Conservation (phyloP, 2,329 filamentous ascomycete genomes). For the Emmonsiellopsis sp. region DNA sequence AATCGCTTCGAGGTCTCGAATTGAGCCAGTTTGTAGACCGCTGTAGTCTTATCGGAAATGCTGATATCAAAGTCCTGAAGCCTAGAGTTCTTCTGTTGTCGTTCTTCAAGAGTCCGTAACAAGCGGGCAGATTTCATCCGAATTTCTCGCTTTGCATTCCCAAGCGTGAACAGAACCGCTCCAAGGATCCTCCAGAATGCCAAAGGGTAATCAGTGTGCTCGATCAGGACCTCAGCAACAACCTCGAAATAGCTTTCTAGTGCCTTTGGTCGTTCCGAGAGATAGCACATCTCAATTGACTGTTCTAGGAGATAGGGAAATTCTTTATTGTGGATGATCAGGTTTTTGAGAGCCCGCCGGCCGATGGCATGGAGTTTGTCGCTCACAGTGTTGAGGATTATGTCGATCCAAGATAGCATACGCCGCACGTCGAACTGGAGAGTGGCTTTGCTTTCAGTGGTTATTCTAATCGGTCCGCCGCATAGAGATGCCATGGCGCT, state of each 20-base stretch:
- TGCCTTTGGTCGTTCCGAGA: conserved; percentile 69
- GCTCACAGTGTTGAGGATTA: conserved; percentile 85
- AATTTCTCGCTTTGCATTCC: conserved; percentile 82
- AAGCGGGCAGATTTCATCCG: conserved; percentile 79
- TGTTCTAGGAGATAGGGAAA: conserved; percentile 78
- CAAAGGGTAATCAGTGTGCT: conserved; percentile 71
- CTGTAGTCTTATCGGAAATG: conserved; percentile 95
- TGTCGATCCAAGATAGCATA: conserved; percentile 91
- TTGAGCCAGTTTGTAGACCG: conserved; percentile 93
- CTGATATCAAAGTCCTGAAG: conserved; percentile 97
- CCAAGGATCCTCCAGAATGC: conserved; percentile 87
- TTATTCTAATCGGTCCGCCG: conserved; percentile 68
- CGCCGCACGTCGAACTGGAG: conserved; percentile 86
- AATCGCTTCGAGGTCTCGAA: conserved; percentile 92
- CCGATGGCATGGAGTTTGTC: conserved; percentile 90
- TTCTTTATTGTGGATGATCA: conserved; percentile 84
- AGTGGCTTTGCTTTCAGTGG: conserved; percentile 76
- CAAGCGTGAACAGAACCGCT: conserved; percentile 82
- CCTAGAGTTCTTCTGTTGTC: conserved; percentile 76
- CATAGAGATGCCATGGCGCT: conserved; percentile 95
- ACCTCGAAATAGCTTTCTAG: conserved; percentile 94
- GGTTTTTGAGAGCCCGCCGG: conserved; percentile 74
- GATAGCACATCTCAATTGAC: conserved; percentile 85
- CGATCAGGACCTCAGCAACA: conserved; percentile 75
- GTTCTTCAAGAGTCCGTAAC: conserved; percentile 70